phyloP scores from a whole-genome alignment of 139 green algal species.

The Asterochloris erici region DNA sequence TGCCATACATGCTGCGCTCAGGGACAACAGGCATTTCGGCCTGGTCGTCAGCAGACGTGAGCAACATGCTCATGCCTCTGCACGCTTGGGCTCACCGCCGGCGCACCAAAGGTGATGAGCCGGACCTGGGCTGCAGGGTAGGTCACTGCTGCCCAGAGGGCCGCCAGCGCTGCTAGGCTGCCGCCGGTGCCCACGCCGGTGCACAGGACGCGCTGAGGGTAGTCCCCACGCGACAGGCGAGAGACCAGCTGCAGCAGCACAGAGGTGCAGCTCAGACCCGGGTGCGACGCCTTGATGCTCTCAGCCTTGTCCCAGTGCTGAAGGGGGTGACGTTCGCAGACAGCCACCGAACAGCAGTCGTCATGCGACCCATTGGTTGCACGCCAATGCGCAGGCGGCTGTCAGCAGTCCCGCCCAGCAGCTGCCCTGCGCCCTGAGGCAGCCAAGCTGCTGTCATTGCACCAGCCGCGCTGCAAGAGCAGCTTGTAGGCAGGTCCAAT shows the following conservation, averaged over 20 bases:
- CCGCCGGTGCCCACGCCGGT: conserved; percentile 16
- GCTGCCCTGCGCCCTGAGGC: neutral
- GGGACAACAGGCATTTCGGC: neutral
- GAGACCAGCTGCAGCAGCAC: conserved; percentile 1
- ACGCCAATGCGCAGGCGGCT: too few relatives aligned
- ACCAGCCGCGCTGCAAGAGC: neutral
- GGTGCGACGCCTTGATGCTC: neutral
- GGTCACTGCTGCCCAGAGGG: conserved; percentile 20
- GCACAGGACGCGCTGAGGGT: conserved; percentile 12
- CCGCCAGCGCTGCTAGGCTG: conserved; percentile 10
- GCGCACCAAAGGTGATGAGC: conserved; percentile 26
- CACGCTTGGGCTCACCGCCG: neutral
- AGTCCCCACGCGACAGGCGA: neutral
- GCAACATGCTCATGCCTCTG: neutral
- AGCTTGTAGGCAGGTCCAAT: neutral
- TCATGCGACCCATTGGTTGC: neutral
- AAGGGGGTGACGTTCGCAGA: neutral
- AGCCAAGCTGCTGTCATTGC: neutral
- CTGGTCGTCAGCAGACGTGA: neutral
- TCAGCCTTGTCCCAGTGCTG: neutral
- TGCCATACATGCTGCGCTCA: neutral
- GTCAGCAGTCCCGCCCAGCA: neutral
- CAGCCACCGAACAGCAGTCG: neutral
- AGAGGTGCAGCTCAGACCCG: neutral
- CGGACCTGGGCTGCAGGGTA: conserved; percentile 18